phyloP scores from a whole-genome alignment of 2,329 filamentous ascomycete species.

The Aurifilum marmelostoma region DNA sequence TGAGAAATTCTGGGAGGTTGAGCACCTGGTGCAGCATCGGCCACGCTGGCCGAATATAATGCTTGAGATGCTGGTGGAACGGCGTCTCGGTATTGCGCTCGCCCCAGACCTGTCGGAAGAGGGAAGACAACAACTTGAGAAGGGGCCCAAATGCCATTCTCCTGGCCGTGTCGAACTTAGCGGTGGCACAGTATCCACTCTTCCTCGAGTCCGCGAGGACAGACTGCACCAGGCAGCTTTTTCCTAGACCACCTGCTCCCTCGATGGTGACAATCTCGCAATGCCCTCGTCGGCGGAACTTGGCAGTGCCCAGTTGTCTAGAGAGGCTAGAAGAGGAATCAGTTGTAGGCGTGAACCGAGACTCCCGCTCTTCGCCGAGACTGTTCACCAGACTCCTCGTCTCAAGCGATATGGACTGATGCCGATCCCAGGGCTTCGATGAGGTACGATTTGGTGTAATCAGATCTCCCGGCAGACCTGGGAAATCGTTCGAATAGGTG shows the following conservation, averaged over 20 bases:
- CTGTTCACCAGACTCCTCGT: conserved; percentile 51
- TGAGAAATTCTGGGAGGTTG: conserved; percentile 70
- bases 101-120: conserved; percentile 70
- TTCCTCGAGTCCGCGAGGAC: conserved; percentile 63
- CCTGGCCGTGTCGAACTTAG: conserved; percentile 67
- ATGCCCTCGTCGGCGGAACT: conserved; percentile 63
- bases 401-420: conserved; percentile 56
- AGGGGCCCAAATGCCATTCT: conserved; percentile 65
- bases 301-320: conserved; percentile 57
- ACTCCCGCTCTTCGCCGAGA: conserved; percentile 45
- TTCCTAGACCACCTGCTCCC: conserved; percentile 66
- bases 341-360: conserved; percentile 45
- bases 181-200: conserved; percentile 66
- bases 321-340: conserved; percentile 57
- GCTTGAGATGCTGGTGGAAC: conserved; percentile 64
- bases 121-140: conserved; percentile 65
- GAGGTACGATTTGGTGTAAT: conserved; percentile 42
- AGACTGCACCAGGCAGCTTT: conserved; percentile 66
- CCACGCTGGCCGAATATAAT: conserved; percentile 67
- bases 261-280: conserved; percentile 67
- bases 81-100: conserved; percentile 67
- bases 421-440: conserved; percentile 54
- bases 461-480: conserved; percentile 47
- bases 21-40: conserved; percentile 64
- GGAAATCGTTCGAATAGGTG: conserved; percentile 43